phyloP scores from a whole-genome alignment of 1,284 basidiomycete species.

The Rhodotorula sp. region DNA sequence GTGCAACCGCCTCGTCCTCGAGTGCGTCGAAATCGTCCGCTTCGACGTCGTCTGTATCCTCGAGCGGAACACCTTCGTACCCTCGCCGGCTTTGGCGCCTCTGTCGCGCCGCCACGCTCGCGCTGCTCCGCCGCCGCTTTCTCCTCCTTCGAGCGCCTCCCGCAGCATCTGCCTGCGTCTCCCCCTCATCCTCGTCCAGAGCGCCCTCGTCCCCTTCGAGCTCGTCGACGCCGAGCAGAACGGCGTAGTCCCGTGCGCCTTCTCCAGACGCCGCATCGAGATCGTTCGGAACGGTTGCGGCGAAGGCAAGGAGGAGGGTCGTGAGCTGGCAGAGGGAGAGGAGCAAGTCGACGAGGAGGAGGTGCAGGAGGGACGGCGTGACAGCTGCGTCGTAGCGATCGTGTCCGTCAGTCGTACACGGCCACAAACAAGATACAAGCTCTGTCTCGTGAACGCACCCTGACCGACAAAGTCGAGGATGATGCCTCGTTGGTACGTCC shows the following conservation, averaged over 20 bases:
- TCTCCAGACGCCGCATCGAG: slow-evolving; percentile 14
- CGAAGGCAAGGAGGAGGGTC: slow-evolving; percentile 19
- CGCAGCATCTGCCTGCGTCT: too few relatives aligned
- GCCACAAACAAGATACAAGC: neutral
- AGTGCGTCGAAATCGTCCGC: neutral
- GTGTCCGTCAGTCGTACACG: neutral
- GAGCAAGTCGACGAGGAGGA: slow-evolving; percentile 16
- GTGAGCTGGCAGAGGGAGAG: slow-evolving; percentile 19
- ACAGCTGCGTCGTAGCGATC: neutral
- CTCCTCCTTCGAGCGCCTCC: too few relatives aligned
- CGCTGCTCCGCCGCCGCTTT: too few relatives aligned
- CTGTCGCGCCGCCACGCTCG: neutral
- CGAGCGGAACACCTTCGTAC: neutral
- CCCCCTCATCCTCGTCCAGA: neutral
- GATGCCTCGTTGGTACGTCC: slow-evolving; percentile 17
- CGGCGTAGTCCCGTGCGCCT: slow-evolving; percentile 10
- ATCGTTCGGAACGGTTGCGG: slow-evolving; percentile 21
- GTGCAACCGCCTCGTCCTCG: neutral
- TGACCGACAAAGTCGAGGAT: slow-evolving; percentile 37
- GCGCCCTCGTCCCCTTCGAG: neutral
- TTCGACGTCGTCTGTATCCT: neutral
- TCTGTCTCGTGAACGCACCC: slow-evolving; percentile 6
- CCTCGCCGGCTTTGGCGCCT: neutral
- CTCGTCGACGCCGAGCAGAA: slow-evolving; percentile 5
- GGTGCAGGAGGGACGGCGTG: slow-evolving; percentile 14